Evolutionary conservation across 768 basidiomycete genomes (phyloP).

Genomic region (Tulasnella calospora): DNA sequence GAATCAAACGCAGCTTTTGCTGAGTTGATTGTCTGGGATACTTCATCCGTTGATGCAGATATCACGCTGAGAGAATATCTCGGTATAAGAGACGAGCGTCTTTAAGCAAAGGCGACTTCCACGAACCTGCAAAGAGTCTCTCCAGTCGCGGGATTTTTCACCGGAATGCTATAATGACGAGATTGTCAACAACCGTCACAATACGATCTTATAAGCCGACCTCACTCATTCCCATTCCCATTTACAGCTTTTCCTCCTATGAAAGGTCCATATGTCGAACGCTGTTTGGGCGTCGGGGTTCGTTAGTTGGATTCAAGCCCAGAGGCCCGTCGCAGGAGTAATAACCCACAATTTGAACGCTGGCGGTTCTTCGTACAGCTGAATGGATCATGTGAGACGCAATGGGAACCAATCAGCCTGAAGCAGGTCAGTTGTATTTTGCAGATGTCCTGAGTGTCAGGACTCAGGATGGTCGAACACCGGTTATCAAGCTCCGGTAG

Average conservation of each 20-base stretch:
- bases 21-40: conserved; percentile 47
- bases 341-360: neutral
- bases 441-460: neutral
- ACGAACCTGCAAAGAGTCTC: conserved; percentile 39
- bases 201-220: neutral
- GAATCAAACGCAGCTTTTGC: conserved; percentile 59
- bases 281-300: neutral
- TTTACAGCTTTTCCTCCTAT: conserved; percentile 15
- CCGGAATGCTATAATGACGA: conserved; percentile 42
- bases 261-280: conserved; percentile 17
- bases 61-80: conserved; percentile 37
- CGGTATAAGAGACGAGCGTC: neutral
- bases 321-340: neutral
- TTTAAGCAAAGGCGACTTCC: neutral
- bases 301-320: neutral
- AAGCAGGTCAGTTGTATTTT: neutral
- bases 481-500: neutral
- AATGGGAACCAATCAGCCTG: neutral
- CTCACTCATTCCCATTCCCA: conserved; percentile 12
- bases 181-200: neutral
- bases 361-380: neutral
- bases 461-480: conserved; percentile 7
- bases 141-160: conserved; percentile 67
- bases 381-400: neutral
- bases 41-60: conserved; percentile 50